phyloP scores from a whole-genome alignment of 805 yeast genomes.

The Sugiyamaella lignohabitans region DNA sequence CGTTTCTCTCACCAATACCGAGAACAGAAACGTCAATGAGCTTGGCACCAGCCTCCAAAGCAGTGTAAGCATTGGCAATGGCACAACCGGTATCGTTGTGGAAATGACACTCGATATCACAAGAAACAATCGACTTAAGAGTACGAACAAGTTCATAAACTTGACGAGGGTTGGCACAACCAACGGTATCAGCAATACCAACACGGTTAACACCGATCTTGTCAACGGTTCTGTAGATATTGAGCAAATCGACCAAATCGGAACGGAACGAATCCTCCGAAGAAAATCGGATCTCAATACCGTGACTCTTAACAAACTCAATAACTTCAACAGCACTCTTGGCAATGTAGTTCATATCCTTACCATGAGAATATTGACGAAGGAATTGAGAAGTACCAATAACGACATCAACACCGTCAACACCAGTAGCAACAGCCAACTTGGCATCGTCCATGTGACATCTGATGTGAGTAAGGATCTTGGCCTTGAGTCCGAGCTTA shows the following conservation, averaged over 20 bases:
- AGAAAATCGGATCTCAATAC: constrained; percentile 93
- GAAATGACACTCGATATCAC: constrained; percentile 98
- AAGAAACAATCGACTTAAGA: constrained; percentile 83
- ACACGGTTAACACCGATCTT: constrained; percentile 97
- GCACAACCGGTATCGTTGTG: constrained; percentile 99
- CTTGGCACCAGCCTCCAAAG: constrained; percentile 95
- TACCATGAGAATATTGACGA: constrained; percentile 93
- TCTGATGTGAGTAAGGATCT: constrained; percentile 92
- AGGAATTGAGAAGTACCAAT: constrained; percentile 95
- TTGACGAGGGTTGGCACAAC: constrained; percentile 98
- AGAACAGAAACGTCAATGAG: constrained; percentile 91
- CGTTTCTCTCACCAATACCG: constrained; percentile 98
- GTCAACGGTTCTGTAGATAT: constrained; percentile 93
- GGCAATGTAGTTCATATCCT: constrained; percentile 97
- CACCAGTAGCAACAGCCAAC: constrained; percentile 97
- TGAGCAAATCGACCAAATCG: constrained; percentile 88
- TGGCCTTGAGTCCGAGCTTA: constrained; percentile 91
- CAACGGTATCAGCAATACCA: constrained; percentile 98
- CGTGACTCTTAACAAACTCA: constrained; percentile 93
- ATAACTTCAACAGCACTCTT: constrained; percentile 94
- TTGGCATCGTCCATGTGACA: constrained; percentile 99
- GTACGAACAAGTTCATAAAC: constrained; percentile 95
- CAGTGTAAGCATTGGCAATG: constrained; percentile 96
- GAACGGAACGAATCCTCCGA: constrained; percentile 97
- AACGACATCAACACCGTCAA: constrained; percentile 97